Evolutionary conservation across 345 rosid species (phyloP).

Genomic region (Fremontodendron californicum): DNA sequence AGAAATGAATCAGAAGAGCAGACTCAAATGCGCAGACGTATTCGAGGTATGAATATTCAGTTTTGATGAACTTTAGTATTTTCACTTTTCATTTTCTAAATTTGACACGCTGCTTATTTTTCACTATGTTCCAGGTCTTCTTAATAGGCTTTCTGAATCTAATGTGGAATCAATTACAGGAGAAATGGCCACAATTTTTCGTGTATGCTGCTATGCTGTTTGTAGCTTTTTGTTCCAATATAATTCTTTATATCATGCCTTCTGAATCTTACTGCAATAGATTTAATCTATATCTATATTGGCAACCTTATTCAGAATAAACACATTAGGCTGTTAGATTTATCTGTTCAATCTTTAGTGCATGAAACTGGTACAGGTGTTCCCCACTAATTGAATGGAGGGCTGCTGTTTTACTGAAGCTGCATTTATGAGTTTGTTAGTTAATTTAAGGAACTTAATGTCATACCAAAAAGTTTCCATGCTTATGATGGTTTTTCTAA

Average conservation of each 20-base stretch:
- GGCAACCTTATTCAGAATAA: not conserved
- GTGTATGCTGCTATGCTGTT: conserved; percentile 38
- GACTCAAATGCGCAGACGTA: conserved; percentile 55
- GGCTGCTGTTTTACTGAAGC: not conserved
- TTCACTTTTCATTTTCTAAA: conserved; percentile 6
- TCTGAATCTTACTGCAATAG: not conserved
- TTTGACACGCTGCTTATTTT: conserved; percentile 18
- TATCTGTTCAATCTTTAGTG: not conserved
- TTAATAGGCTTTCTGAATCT: conserved; percentile 78
- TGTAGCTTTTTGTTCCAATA: not conserved
- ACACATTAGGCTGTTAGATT: not conserved
- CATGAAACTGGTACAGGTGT: not conserved
- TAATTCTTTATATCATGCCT: not conserved
- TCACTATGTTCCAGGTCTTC: conserved; percentile 57
- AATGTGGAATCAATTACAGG: conserved; percentile 82
- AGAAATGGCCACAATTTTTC: conserved; percentile 62
- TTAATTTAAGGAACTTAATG: not conserved
- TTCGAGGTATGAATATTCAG: conserved; percentile 56
- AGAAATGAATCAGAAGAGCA: conserved; percentile 65
- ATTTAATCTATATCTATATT: not conserved
- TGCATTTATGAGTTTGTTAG: not conserved
- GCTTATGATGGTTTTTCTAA: not conserved
- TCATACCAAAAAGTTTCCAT: not conserved
- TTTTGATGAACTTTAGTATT: conserved; percentile 11
- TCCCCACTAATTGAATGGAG: not conserved